phyloP scores from a whole-genome alignment of 805 yeast genomes.

The Metschnikowia corniflorae region DNA sequence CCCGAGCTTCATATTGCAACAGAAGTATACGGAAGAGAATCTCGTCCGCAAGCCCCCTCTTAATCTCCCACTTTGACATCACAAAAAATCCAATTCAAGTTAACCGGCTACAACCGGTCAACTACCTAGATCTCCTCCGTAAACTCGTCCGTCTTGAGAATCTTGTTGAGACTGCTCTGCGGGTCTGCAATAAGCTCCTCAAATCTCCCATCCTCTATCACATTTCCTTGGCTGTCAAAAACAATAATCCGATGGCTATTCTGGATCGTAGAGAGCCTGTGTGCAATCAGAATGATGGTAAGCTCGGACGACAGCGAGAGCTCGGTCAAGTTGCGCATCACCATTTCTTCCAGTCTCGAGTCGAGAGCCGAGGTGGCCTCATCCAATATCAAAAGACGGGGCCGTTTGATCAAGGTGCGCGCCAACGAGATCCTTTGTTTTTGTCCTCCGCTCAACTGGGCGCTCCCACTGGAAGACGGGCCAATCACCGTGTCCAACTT shows the following conservation, averaged over 20 bases:
- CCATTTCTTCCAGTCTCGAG: constrained; percentile 80
- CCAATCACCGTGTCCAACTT: constrained; percentile 83
- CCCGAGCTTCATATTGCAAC: too few species aligned
- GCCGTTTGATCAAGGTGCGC: constrained; percentile 74
- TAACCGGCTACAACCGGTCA: too few species aligned
- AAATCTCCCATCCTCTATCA: constrained; percentile 68
- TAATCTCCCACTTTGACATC: too few species aligned
- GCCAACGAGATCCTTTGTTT: constrained; percentile 91
- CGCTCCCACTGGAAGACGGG: constrained; percentile 65
- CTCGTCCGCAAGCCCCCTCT: too few species aligned
- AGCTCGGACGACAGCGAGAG: constrained; percentile 44
- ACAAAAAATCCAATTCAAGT: too few species aligned
- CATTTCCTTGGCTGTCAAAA: constrained; percentile 47
- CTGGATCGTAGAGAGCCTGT: constrained; percentile 81
- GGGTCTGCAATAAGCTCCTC: constrained; percentile 46
- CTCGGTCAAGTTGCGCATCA: constrained; percentile 63
- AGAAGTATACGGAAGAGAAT: too few species aligned
- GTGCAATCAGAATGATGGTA: constrained; percentile 89
- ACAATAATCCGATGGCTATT: constrained; percentile 81
- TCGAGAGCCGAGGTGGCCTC: constrained; percentile 96
- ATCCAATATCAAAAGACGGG: constrained; percentile 78
- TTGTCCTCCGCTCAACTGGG: constrained; percentile 91
- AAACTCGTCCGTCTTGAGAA: constrained; percentile 31
- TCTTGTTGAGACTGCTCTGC: constrained; percentile 42
- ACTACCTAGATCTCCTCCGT: constrained; percentile 6